Base-by-base conservation (phyloP, 1,284 basidiomycete species). In the Thecaphora thlaspeos region DNA sequence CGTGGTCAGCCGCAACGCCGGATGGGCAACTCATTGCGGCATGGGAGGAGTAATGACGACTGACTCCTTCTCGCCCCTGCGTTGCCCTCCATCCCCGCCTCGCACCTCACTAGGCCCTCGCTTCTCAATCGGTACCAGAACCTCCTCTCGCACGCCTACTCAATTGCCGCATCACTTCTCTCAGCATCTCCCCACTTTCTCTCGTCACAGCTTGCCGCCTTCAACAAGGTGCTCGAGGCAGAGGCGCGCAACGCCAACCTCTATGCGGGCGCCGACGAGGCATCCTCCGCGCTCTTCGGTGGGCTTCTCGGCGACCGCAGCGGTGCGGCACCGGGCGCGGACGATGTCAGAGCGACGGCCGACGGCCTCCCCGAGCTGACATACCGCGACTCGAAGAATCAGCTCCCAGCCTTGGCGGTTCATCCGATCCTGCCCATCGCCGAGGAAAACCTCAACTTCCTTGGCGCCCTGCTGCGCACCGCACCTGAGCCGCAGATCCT, bases 71-170 rank as follows among this genome's bases (percentile, higher is more conserved):
- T n/a, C n/a, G n/a, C n/a, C n/a, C n/a, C n/a, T n/a, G n/a, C n/a
- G n/a, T n/a, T n/a, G n/a, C n/a, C n/a, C n/a, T n/a, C n/a, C n/a
- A n/a, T n/a, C n/a, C n/a, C n/a, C n/a, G n/a, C n/a, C n/a, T n/a
- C n/a, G n/a, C n/a, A n/a, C n/a, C n/a, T n/a, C n/a, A n/a, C n/a
- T n/a, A 46, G 44, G 46, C 64, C 67, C 22, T 63, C 70, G 22
- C 41, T 71, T 19, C 51, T 70, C 28, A 59, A 64, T 46, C 61
- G 62, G 37, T 71, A 65, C 44, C 60, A 64, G 11, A 70, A 65
- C 21, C 47, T 71, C 30, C 51, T 71, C n/a, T 70, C 67, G 7
- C 70, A 71, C 36, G 61, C 55, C 39, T 71, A 67, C 32, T 71
- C 70, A 21, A 63, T 71, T 34, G 56, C 64, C 1, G 54, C 64